Conservation (phyloP, 2,329 filamentous ascomycete species). For the Dothistroma septosporum region DNA sequence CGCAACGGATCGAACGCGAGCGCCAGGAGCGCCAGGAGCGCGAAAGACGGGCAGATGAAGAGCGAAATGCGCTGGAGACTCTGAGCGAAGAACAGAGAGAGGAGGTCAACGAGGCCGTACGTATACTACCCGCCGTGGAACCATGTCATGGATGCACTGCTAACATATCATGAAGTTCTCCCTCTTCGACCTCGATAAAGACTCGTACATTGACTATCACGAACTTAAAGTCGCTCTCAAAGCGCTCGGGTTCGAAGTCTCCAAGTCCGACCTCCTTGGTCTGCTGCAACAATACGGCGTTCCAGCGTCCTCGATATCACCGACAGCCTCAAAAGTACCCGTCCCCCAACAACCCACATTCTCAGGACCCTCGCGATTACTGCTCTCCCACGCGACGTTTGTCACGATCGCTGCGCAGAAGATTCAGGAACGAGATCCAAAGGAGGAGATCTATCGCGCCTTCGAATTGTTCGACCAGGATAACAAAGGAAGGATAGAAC, state of each 20-base stretch:
- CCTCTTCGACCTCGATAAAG: constrained; percentile 95
- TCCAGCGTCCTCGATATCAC: constrained; percentile 39
- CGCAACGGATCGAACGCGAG: constrained; percentile 42
- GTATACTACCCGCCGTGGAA: no score
- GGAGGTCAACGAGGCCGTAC: constrained; percentile 86
- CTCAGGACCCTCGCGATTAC: constrained; percentile 55
- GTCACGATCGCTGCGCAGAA: constrained; percentile 71
- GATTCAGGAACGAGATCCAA: constrained; percentile 76
- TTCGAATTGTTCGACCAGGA: constrained; percentile 93
- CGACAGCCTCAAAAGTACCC: constrained; percentile 51
- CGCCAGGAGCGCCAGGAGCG: constrained; percentile 41
- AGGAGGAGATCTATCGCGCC: constrained; percentile 85
- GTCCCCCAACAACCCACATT: constrained; percentile 29
- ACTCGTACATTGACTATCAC: constrained; percentile 92
- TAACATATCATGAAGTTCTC: constrained; percentile 61
- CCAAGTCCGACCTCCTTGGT: constrained; percentile 77
- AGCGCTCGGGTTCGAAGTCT: constrained; percentile 87
- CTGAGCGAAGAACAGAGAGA: constrained; percentile 85
- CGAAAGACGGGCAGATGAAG: constrained; percentile 41
- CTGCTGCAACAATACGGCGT: constrained; percentile 79
- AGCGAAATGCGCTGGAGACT: constrained; percentile 47
- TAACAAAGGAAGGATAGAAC: constrained; percentile 82
- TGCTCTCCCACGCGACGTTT: constrained; percentile 69
- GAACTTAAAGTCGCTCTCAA: constrained; percentile 96
- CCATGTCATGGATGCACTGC: neutral